Base-by-base conservation (phyloP, 2,329 filamentous ascomycete genomes). In the Zasmidium citrigriseum region DNA sequence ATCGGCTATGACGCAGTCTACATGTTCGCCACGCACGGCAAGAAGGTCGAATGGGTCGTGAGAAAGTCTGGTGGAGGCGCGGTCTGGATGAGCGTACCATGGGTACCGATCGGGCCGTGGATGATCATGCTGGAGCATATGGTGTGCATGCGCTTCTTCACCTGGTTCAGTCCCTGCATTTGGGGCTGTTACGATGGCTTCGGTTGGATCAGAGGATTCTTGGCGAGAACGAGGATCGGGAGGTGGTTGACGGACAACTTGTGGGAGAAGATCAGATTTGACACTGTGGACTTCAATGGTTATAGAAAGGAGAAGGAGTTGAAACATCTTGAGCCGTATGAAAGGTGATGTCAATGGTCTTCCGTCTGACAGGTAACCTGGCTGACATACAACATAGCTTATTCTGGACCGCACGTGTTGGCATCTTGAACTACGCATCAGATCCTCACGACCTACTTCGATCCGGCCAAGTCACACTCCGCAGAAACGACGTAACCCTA, bases 151-250 rank as follows among this genome's bases (percentile, higher is more conserved):
- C 84, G 89, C 0, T 79, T 89, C 60, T 73, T 91, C 47, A 89
- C 86, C 1, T 91, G 87, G 85, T 85, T 92, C 72, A 87, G 83
- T 54, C 89, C 89, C 0, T 91, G 88, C 67, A 81, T 88, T n/a
- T 92, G 87, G 86, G 86, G 86, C 2, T 75, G 79, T 1, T 82
- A 80, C 1, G 86, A 86, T 67, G 87, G 86, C 0, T 88, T 82
- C 63, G 75, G 79, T 5, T 75, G 75, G 11, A 75, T 84, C 1
- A 80, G 84, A 2, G 66, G 72, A 5, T 83, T 87, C 56, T 75
- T 86, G 49, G 85, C 89, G 61, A 75, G 77, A 22, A 87, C 83
- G 0, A 71, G 75, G 24, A 52, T 87, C 1, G 86, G 86, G 1
- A 78, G 83, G 0, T 75, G 73, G 52, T 70, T 88, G n/a, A 80